Evolutionary conservation across 2,329 filamentous ascomycete genomes (phyloP).

Genomic region (Hysterium pulicare): DNA sequence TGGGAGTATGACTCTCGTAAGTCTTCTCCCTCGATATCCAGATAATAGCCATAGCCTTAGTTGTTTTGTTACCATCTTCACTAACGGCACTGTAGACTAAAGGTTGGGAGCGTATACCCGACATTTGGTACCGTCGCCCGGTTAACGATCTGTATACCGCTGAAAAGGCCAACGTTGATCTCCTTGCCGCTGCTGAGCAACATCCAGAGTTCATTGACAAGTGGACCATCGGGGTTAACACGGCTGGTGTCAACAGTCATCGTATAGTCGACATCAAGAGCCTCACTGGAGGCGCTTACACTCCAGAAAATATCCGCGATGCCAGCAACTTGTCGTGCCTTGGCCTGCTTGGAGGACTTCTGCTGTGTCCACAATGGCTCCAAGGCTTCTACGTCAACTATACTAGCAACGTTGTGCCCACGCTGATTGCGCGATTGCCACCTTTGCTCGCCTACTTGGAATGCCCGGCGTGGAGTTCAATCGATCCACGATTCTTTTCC

Average conservation of each 20-base stretch:
- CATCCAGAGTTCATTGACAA: conserved; percentile 10
- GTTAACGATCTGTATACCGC: conserved; percentile 11
- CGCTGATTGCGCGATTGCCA: conserved; percentile 5
- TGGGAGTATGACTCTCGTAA: neutral
- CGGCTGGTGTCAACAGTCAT: conserved; percentile 6
- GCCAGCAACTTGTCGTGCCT: conserved; percentile 12
- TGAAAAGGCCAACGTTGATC: conserved; percentile 10
- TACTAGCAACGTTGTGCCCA: conserved; percentile 4
- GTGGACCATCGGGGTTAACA: conserved; percentile 10
- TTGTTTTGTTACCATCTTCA: neutral
- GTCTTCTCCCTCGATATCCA: neutral
- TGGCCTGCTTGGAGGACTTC: conserved; percentile 1
- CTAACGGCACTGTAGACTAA: conserved; percentile 2
- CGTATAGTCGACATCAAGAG: conserved; percentile 14
- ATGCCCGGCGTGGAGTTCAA: conserved; percentile 2
- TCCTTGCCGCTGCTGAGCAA: conserved; percentile 3
- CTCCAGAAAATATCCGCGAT: conserved; percentile 16
- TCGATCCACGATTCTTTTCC: conserved; percentile 6
- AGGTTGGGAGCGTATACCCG: conserved; percentile 13
- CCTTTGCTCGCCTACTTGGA: conserved; percentile 3
- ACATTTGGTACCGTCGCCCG: conserved; percentile 10
- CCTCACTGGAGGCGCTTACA: conserved; percentile 25
- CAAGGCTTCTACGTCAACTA: conserved; percentile 7
- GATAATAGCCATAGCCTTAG: neutral
- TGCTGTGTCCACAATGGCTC: conserved; percentile 8